phyloP scores from a whole-genome alignment of 2,329 filamentous ascomycete species.

The Arthroderma uncinatum region DNA sequence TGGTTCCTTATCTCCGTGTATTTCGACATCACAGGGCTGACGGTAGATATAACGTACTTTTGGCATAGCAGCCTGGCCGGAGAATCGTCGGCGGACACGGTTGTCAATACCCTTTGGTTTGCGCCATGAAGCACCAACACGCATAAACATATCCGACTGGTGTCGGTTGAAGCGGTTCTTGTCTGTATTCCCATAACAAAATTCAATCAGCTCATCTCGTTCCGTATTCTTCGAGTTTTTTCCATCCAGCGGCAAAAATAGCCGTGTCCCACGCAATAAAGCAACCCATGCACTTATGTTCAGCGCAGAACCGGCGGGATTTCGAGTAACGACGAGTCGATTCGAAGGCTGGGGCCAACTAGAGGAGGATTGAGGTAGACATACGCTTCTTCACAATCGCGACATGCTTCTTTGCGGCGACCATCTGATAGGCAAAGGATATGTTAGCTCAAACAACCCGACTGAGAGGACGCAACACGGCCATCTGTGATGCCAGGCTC shows the following conservation, averaged over 20 bases:
- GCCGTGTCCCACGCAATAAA: background rate
- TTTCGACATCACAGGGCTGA: background rate
- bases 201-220: constrained; percentile 23
- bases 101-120: constrained; percentile 99
- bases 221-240: background rate
- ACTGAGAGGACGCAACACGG: background rate
- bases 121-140: constrained; percentile 83
- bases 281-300: background rate
- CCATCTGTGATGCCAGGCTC: background rate
- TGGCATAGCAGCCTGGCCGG: constrained; percentile 91
- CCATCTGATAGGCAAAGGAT: constrained; percentile 55
- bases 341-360: background rate
- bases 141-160: constrained; percentile 94
- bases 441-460: constrained; percentile 5
- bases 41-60: constrained; percentile 57
- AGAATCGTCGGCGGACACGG: constrained; percentile 93
- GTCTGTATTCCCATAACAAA: constrained; percentile 45
- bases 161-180: constrained; percentile 93
- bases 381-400: constrained; percentile 99
- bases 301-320: background rate
- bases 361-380: constrained; percentile 35
- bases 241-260: background rate
- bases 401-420: constrained; percentile 98
- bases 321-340: background rate
- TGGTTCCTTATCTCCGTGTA: background rate